Evolutionary conservation across 345 rosid species (phyloP).

Genomic region (Rubroshorea leprosula): DNA sequence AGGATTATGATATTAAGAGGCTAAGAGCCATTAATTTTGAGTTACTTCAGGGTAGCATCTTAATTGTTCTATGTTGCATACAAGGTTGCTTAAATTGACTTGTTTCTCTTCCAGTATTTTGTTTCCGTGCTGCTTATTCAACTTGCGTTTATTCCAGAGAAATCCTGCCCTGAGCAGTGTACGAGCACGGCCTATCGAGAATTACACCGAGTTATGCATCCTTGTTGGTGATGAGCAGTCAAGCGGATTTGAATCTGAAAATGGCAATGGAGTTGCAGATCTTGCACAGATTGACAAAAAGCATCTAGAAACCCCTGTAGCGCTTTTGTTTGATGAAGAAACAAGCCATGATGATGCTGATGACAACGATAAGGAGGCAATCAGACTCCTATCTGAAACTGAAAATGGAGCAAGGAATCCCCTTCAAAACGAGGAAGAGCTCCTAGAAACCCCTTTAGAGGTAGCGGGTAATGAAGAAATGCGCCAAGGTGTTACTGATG

Average conservation of each 20-base stretch:
- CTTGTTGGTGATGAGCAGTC: slow-evolving; percentile 13
- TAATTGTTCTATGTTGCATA: no score
- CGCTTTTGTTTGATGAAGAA: not conserved
- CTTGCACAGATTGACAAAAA: not conserved
- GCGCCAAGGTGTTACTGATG: slow-evolving; percentile 2
- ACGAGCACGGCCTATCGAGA: slow-evolving; percentile 9
- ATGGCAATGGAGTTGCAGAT: not conserved
- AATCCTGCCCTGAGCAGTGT: slow-evolving; percentile 9
- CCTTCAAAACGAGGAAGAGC: not conserved
- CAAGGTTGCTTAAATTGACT: not conserved
- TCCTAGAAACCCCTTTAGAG: slow-evolving; percentile 5
- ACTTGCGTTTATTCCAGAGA: slow-evolving; percentile 6
- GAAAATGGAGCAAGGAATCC: not conserved
- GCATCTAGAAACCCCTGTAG: not conserved
- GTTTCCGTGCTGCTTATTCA: not conserved
- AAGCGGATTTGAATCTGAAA: not conserved
- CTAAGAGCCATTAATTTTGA: no score
- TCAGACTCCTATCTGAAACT: not conserved
- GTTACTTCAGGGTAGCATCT: no score
- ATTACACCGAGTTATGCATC: slow-evolving; percentile 2
- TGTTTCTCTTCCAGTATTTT: not conserved
- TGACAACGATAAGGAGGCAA: not conserved
- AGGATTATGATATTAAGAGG: no score
- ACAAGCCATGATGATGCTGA: not conserved
- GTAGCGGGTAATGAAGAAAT: slow-evolving; percentile 7